Conservation (phyloP, 768 basidiomycete genomes). For the Boletus rufocinnamomeus region DNA sequence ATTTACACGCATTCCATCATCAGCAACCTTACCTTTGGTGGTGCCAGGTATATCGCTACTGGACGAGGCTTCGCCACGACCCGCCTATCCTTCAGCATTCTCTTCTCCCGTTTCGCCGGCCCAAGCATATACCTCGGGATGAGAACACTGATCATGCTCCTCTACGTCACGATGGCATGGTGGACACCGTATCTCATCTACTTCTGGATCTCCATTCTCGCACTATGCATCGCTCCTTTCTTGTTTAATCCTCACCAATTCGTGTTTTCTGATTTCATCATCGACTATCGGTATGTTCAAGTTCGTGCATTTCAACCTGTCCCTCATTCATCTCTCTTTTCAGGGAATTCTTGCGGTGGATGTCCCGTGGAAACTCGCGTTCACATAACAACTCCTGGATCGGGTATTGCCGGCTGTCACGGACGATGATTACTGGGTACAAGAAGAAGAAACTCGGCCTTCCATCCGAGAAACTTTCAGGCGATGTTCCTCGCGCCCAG, state of each 20-base stretch:
- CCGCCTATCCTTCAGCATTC: conserved; percentile 89
- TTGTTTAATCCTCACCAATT: conserved; percentile 99
- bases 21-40: conserved; percentile 96
- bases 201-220: conserved; percentile 95
- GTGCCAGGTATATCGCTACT: conserved; percentile 97
- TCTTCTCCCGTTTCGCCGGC: conserved; percentile 98
- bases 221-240: conserved; percentile 94
- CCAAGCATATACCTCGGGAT: conserved; percentile 98
- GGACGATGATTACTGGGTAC: conserved; percentile 99
- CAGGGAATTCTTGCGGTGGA: conserved; percentile 98
- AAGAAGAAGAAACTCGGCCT: conserved; percentile 97
- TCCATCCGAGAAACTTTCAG: conserved; percentile 95
- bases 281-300: conserved; percentile 78
- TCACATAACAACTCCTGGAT: conserved; percentile 99
- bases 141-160: conserved; percentile 86
- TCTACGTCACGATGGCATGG: conserved; percentile 89
- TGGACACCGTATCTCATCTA: conserved; percentile 95
- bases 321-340: conserved; percentile 10
- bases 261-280: conserved; percentile 93
- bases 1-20: conserved; percentile 98
- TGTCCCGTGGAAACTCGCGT: conserved; percentile 97
- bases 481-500: conserved; percentile 89
- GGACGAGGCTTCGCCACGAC: conserved; percentile 99
- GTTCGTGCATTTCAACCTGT: not conserved
- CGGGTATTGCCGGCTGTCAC: conserved; percentile 95